Base-by-base conservation (phyloP, 1,139 yeast genomes). In the Meyerozyma smithsonii region DNA sequence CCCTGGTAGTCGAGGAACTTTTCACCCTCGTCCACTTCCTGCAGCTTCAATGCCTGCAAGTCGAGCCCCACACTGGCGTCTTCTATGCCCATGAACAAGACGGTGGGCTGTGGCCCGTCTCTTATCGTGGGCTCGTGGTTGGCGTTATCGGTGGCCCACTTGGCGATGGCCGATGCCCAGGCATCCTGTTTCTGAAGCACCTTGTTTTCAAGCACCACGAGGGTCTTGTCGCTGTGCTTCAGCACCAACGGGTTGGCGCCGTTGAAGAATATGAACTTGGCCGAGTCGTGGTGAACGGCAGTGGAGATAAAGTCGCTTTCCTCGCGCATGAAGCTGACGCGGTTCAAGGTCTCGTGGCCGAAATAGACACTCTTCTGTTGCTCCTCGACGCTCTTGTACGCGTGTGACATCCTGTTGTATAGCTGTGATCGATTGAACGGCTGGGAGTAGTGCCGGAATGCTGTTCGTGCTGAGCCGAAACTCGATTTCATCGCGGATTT, bases 291-390 rank as follows among this genome's bases (percentile, higher is more conserved):
- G 11, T 51, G 58, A 33, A 81, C 55, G 1, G 89, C 79, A 26
- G 61, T 54, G 36, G 65, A 51, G 18, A 89, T 71, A 53, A 87
- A 89, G 24, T 67, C 74, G 18, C 62, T 42, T 54, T 88, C 84
- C 24, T 79, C 81, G 40, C 97, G 68, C 36, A 89, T 66, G 54
- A 88, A 90, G 10, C 94, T 81, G 8, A 89, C 81, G 46, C 97
- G 66, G 61, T 90, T 89, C 40, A 90, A 65, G 5, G 77, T 79
- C 45, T 77, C 81, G 16, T 72, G 72, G 11, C 85, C 63, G 21
- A 61, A 63, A 41, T 61, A 59, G 28, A 51, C 46, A 33, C 28
- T 41, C 17, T 36, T 35, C 16, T 41, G 38, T 16, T 42, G 48
- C 30, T 46, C 34, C 15, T 30, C 34, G 10, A 30, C 11, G 21